Percentiles rank a stretch among this genome's conserved stretches.
These are phyloP conservation scores for Drechslerella stenobrocha DNA, from an alignment of 2,329 filamentous ascomycete species.

Conservation along the genomic window DNA sequence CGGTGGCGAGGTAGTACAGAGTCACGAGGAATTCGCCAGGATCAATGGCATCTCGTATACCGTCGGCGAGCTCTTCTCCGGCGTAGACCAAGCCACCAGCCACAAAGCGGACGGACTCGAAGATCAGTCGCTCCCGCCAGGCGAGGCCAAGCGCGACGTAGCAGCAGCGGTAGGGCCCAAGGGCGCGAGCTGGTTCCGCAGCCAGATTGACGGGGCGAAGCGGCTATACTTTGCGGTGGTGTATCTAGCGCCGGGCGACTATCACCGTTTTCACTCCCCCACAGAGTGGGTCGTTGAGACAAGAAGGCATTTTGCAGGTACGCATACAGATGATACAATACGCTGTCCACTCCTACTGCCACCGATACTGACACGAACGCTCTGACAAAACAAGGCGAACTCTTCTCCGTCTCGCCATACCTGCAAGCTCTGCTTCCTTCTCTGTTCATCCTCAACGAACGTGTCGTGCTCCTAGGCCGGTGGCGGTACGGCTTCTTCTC, in stretches of 20 bases:
- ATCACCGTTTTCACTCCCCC: constrained; percentile 96
- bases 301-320: constrained; percentile 86
- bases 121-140: constrained; percentile 26
- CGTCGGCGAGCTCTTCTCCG: constrained; percentile 81
- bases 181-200: constrained; percentile 49
- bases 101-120: constrained; percentile 9
- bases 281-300: constrained; percentile 93
- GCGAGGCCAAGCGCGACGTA: constrained; percentile 21
- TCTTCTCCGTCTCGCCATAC: constrained; percentile 94
- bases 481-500: constrained; percentile 99
- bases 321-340: neutral
- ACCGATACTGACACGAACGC: neutral
- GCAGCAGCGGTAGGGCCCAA: constrained; percentile 53
- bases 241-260: constrained; percentile 95
- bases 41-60: constrained; percentile 97
- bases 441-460: constrained; percentile 94
- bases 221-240: constrained; percentile 91
- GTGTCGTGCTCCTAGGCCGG: constrained; percentile 85
- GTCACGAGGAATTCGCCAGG: constrained; percentile 88
- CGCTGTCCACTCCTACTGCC: neutral
- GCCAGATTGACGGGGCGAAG: constrained; percentile 57
- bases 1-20: constrained; percentile 68
- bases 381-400: constrained; percentile 62
- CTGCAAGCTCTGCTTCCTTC: constrained; percentile 89
- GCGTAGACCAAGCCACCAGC: constrained; percentile 59